phyloP scores from a whole-genome alignment of 129 eudicot species.

The Helichrysum umbraculigerum region DNA sequence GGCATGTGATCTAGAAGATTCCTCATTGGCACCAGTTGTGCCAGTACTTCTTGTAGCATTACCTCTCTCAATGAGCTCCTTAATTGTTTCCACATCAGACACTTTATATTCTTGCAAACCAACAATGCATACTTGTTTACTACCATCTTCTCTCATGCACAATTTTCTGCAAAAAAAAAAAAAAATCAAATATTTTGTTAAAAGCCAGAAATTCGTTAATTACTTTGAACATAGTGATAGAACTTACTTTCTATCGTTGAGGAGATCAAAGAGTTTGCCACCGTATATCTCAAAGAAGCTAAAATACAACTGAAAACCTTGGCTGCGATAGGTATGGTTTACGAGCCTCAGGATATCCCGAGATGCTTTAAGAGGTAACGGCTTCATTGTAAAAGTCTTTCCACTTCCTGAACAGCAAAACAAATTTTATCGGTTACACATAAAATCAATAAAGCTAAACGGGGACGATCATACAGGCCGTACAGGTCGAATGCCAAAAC shows the following conservation, averaged over 20 bases:
- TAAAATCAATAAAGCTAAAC: background rate
- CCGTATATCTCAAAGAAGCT: conserved; percentile 98
- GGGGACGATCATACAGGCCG: too few species aligned
- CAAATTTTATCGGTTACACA: background rate
- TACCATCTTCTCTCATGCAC: conserved; percentile 98
- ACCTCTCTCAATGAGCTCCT: conserved; percentile 94
- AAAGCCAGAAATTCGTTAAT: background rate
- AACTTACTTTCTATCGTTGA: conserved; percentile 79
- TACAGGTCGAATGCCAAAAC: too few species aligned
- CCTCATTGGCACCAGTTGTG: conserved; percentile 99
- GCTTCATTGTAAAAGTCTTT: conserved; percentile 93
- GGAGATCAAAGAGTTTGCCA: conserved; percentile 91
- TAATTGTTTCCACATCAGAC: conserved; percentile 84
- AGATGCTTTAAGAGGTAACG: conserved; percentile 91
- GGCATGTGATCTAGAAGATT: conserved; percentile 97
- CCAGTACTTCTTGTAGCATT: conserved; percentile 95
- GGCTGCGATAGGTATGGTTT: conserved; percentile 90
- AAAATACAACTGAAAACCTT: conserved; percentile 83
- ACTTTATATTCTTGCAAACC: conserved; percentile 93
- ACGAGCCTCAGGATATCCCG: conserved; percentile 83
- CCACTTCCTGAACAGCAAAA: conserved; percentile 80
- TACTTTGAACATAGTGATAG: background rate
- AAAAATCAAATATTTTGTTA: conserved; percentile 8
- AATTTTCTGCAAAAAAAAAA: conserved; percentile 54
- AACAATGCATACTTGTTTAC: conserved; percentile 94